Percentiles rank a stretch among this genome's conserved stretches.
Conservation (phyloP, 2,329 filamentous ascomycete genomes). For the Pleochaeta shiraiana region DNA sequence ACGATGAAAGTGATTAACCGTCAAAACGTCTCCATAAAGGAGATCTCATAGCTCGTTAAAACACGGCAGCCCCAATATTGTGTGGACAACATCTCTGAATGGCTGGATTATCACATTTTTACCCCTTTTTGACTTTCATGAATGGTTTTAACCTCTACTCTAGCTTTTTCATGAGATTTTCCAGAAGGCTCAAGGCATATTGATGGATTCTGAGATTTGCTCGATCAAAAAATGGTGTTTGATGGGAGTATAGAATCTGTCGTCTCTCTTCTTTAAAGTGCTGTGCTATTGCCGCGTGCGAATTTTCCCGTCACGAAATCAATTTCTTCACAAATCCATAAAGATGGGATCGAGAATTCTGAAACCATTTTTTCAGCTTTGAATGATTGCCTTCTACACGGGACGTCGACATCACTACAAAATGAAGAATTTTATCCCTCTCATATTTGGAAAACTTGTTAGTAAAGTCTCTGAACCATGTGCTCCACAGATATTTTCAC, state of each 20-base stretch:
- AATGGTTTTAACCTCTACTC: background rate
- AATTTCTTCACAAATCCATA: background rate
- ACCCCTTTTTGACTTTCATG: background rate
- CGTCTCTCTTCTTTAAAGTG: background rate
- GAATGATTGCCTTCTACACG: background rate
- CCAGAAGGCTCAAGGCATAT: background rate
- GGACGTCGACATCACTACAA: background rate
- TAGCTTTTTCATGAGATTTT: background rate
- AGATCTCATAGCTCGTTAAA: background rate
- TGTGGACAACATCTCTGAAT: background rate
- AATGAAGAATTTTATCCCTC: background rate
- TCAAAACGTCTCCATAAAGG: background rate
- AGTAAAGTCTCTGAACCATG: background rate
- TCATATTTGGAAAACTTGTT: background rate
- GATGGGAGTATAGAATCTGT: background rate
- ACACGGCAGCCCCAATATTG: background rate
- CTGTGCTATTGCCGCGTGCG: background rate
- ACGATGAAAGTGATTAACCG: background rate
- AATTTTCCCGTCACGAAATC: background rate
- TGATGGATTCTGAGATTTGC: background rate
- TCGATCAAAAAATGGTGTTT: background rate
- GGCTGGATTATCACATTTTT: background rate
- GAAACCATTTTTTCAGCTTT: background rate
- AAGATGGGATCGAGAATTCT: background rate
- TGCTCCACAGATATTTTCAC: background rate